Base-by-base conservation (phyloP, 2,329 filamentous ascomycete genomes). In the Fusarium buharicum region DNA sequence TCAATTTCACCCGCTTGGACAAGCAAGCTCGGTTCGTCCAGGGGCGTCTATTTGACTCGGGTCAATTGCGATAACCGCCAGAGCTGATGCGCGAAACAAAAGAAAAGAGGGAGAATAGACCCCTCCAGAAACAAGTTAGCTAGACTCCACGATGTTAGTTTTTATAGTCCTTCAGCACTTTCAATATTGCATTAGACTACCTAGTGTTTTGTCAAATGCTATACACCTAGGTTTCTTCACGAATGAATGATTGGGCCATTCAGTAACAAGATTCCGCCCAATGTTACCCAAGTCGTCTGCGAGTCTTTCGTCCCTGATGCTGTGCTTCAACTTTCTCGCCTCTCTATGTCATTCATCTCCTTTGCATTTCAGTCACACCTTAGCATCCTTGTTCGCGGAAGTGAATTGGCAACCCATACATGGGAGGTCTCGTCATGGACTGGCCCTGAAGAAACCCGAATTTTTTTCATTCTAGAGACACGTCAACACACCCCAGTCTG, bases 1-100 rank as follows among this genome's bases (percentile, higher is more conserved):
- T 64, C 59, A 64, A 66, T 66, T 66, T 55, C 59, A 64, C 41
- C 45, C 33, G 20, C n/a, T 64, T 45, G 27, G 37, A 37, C 31
- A 17, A 16, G 14, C 33, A 17, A 22, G n/a, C 33, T 28, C 36
- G 41, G 52, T 56, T 57, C 48, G 34, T 54, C 39, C 45, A 66
- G 27, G 20, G 28, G 7, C 36, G 18, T 50, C 47, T 11, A 40
- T 47, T 33, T 33, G 30, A 33, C 30, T 50, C 40, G 17, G 28
- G 18, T 50, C 47, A 41, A 59, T 59, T 46, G 37, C n/a, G 46
- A 63, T 54, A 55, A 46, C 31, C 50, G 39, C 37, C 31, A 48
- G 31, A 10, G 34, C 48, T 45, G 36, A 52, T 43, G 31, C 34
- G 33, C 18, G 6, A 33, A 33, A 33, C 30, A 33, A 28, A 28